Base-by-base conservation (phyloP, 2,329 filamentous ascomycete genomes). In the Hypoxylon rubiginosum region DNA sequence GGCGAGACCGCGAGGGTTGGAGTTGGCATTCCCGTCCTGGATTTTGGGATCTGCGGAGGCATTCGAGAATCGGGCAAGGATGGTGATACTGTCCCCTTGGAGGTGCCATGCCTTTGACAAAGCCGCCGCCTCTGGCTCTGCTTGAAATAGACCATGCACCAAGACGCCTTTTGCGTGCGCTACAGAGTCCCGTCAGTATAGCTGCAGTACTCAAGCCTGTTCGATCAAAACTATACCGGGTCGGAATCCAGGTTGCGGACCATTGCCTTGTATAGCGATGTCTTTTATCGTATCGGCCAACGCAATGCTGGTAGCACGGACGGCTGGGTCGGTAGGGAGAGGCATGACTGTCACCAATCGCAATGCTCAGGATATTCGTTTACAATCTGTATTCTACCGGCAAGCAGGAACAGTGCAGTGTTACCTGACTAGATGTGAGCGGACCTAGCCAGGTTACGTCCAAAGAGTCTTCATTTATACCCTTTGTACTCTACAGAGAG, bases 31-130 rank as follows among this genome's bases (percentile, higher is more conserved):
- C 0, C 51, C 64, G 21, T 67, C 64, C 0, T 56, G 50, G 6
- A 67, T 21, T 2, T 60, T 48, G 5, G 52, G 56, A 8, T 63
- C 48, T 6, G 51, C 60, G 5, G 60, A 60, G 5, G 56, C 60
- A 32, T 48, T 64, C 9, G 64, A 67, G 60, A 67, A 67, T 34
- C 64, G 55, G 9, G 48, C 64, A n/a, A 60, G 34, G 28, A 67
- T 48, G 39, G 39, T 8, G 6, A 19, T n/a, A 19, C 1, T 43
- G 6, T 19, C n/a, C 2, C 39, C 17, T 19, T 13, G 59, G 46
- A n/a, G 52, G 48, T 17, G 51, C 9, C 24, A 43, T 19, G 39
- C 39, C 4, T 8, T 19, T 7, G 39, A 19, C 5, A 43, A 17
- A 3, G 30, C 36, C 1, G 59, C 59, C 26, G 28, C 41, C 5